phyloP scores from a whole-genome alignment of 2,329 filamentous ascomycete species.

The Xylaria sp. region DNA sequence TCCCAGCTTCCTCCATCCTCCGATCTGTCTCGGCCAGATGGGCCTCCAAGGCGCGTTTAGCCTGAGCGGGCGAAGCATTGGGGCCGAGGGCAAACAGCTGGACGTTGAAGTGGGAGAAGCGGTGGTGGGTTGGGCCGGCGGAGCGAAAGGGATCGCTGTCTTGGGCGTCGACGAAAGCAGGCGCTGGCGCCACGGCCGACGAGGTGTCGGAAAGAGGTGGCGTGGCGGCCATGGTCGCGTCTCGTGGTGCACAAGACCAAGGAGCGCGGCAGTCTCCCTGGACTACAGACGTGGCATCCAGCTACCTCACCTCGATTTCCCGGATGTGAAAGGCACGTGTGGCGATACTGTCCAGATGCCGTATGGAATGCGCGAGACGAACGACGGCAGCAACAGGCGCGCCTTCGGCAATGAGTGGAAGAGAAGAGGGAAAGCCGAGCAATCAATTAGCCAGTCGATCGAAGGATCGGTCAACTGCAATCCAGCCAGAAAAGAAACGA shows the following conservation, averaged over 20 bases:
- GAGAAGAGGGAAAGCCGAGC: too few species aligned
- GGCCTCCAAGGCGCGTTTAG: conserved; percentile 87
- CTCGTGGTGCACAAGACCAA: conserved; percentile 36
- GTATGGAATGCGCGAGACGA: conserved; percentile 17
- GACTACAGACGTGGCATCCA: conserved; percentile 49
- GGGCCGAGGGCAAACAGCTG: conserved; percentile 82
- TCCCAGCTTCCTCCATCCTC: conserved; percentile 89
- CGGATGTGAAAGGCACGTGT: not conserved
- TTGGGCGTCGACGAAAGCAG: conserved; percentile 51
- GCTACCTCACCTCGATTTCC: conserved; percentile 8
- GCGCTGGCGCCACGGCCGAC: conserved; percentile 57
- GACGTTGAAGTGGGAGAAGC: conserved; percentile 85
- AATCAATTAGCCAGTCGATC: too few species aligned
- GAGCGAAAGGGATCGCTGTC: conserved; percentile 68
- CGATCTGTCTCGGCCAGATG: conserved; percentile 94
- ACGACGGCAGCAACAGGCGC: not conserved
- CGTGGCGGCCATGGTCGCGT: conserved; percentile 39
- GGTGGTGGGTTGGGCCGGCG: conserved; percentile 63
- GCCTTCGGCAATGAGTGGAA: too few species aligned
- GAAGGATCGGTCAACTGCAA: conserved; percentile 5
- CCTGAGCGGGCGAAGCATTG: conserved; percentile 82
- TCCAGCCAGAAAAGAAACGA: conserved; percentile 9
- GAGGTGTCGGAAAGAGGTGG: conserved; percentile 37
- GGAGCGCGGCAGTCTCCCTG: conserved; percentile 47
- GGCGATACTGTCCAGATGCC: not conserved